Conservation (phyloP, 2,329 filamentous ascomycete genomes). For the Alternaria sp. region DNA sequence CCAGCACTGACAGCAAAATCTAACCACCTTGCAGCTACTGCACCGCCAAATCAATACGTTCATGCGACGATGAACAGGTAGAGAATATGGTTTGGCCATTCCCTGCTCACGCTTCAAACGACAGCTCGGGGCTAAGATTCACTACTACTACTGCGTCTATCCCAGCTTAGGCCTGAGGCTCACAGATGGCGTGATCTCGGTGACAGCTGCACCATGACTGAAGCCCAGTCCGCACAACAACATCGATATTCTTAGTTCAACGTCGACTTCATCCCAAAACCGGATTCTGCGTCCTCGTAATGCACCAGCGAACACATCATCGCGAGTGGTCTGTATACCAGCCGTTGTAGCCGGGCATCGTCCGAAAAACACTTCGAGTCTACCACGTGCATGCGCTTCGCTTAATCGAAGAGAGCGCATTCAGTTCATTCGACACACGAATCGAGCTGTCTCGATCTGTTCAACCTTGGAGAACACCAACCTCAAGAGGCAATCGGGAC, state of each 20-base stretch:
- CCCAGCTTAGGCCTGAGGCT: background rate
- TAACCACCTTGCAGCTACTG: background rate
- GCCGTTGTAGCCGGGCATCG: background rate
- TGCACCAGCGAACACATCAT: background rate
- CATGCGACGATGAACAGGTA: background rate
- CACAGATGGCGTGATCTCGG: background rate
- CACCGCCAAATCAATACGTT: background rate
- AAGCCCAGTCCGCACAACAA: background rate
- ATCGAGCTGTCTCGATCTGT: background rate
- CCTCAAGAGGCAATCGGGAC: background rate
- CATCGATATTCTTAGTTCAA: background rate
- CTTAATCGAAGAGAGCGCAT: background rate
- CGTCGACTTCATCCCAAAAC: background rate
- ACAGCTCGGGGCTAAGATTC: background rate
- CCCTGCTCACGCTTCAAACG: background rate
- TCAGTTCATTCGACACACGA: background rate
- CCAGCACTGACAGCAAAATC: background rate
- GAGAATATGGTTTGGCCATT: background rate
- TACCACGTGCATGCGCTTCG: background rate
- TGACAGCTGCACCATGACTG: conserved; percentile 3
- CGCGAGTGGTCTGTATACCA: background rate
- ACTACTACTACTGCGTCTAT: background rate
- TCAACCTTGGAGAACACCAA: background rate
- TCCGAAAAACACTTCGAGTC: background rate
- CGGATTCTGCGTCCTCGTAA: background rate